Conservation (phyloP, 2,329 filamentous ascomycete genomes). For the Tolypocladium inflatum region DNA sequence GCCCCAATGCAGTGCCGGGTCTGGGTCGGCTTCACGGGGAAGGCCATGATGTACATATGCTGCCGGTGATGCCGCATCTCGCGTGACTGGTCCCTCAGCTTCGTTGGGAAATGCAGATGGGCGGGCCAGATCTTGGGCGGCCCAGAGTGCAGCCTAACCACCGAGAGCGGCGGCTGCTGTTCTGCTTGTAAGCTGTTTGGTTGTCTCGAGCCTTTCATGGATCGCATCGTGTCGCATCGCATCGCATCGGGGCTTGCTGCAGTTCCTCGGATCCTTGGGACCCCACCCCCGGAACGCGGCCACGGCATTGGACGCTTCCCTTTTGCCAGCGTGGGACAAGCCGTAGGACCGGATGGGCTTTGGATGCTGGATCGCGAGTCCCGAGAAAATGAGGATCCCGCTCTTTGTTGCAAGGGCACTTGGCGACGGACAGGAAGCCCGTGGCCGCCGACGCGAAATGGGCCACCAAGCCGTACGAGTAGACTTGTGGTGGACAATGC, state of each 20-base stretch:
- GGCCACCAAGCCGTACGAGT: background rate
- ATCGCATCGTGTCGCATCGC: constrained; percentile 4
- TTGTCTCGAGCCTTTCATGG: background rate
- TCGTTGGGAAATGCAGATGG: constrained; percentile 2
- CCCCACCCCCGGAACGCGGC: constrained; percentile 1
- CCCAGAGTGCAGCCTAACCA: background rate
- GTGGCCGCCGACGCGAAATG: background rate
- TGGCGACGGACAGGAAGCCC: background rate
- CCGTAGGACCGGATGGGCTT: background rate
- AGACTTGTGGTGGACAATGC: background rate
- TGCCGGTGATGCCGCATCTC: constrained; percentile 4
- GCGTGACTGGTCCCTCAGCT: constrained; percentile 2
- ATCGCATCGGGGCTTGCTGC: constrained; percentile 2
- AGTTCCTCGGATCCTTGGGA: constrained; percentile 1
- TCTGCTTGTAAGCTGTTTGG: background rate
- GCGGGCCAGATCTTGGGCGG: constrained; percentile 6
- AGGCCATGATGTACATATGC: background rate
- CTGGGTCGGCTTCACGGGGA: background rate
- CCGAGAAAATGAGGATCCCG: background rate
- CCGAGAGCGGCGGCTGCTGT: background rate
- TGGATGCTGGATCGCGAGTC: background rate
- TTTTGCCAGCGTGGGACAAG: background rate
- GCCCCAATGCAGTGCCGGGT: background rate
- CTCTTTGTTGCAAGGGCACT: background rate
- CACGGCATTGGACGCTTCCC: background rate